Conservation (phyloP, 2,329 filamentous ascomycete species). For the Cordyceps pruinosa region DNA sequence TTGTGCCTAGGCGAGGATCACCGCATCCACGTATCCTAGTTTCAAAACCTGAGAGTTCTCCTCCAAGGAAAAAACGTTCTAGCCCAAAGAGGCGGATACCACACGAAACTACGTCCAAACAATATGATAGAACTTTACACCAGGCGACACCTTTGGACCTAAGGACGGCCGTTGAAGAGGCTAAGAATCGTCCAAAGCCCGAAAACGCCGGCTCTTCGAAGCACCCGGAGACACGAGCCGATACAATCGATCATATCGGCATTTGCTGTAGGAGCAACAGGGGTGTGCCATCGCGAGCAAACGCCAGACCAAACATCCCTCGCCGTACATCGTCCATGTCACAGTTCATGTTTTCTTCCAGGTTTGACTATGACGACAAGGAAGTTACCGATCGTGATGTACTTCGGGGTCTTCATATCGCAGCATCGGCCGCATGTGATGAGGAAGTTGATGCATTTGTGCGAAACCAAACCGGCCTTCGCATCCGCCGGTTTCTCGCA, state of each 20-base stretch:
- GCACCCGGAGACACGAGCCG: neutral
- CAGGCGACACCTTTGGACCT: neutral
- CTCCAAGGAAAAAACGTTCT: neutral
- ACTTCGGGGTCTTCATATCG: constrained; percentile 47
- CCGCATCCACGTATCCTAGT: neutral
- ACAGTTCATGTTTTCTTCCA: constrained; percentile 17
- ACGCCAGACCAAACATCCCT: constrained; percentile 29
- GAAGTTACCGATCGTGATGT: constrained; percentile 44
- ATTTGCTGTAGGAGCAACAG: constrained; percentile 15
- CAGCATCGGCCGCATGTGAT: constrained; percentile 49
- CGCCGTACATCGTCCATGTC: constrained; percentile 30
- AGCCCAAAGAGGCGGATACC: neutral
- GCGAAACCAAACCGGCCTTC: constrained; percentile 42
- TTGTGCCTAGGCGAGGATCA: neutral
- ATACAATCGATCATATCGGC: constrained; percentile 17
- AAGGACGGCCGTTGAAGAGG: neutral
- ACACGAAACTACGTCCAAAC: constrained; percentile 3
- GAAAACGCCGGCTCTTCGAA: neutral
- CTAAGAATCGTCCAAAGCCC: neutral
- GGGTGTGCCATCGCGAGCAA: constrained; percentile 19
- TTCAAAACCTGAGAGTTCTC: neutral
- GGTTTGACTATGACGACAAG: constrained; percentile 28
- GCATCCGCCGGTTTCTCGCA: constrained; percentile 48
- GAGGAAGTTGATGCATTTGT: constrained; percentile 47
- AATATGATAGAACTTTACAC: constrained; percentile 1